phyloP scores from a whole-genome alignment of 1,284 basidiomycete species.

The Fomitopsis schrenkii region DNA sequence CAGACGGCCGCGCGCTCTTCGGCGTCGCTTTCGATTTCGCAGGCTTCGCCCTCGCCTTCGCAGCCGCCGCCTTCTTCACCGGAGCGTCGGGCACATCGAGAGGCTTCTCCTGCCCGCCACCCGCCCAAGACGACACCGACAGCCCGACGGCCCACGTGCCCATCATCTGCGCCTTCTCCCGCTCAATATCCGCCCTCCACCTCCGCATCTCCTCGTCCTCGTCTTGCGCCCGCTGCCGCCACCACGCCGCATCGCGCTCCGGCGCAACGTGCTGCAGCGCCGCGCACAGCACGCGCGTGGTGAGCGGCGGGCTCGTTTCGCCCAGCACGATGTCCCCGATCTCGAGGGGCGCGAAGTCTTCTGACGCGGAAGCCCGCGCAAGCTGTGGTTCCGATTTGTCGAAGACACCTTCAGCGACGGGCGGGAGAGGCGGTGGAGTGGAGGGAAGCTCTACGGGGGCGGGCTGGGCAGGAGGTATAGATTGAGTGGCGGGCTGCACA shows the following conservation, averaged over 20 bases:
- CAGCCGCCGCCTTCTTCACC: not conserved
- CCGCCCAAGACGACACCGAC: not conserved
- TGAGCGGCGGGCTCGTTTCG: not conserved
- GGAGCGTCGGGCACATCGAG: not conserved
- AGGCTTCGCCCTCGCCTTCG: not conserved
- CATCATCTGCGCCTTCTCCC: not conserved
- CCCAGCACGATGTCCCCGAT: not conserved
- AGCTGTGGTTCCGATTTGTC: too few relatives aligned
- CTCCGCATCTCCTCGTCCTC: not conserved
- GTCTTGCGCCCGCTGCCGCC: not conserved
- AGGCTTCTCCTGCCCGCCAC: not conserved
- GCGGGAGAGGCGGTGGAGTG: not conserved
- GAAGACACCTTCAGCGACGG: not conserved
- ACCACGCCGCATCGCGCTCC: not conserved
- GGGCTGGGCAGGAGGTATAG: not conserved
- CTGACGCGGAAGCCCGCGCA: not conserved
- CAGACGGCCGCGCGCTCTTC: not conserved
- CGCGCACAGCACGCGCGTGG: not conserved
- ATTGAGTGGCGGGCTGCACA: not conserved
- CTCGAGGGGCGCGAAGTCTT: not conserved
- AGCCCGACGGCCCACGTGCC: not conserved
- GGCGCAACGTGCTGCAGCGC: not conserved
- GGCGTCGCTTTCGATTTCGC: not conserved
- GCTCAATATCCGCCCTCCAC: not conserved
- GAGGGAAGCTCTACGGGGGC: not conserved